A percentile compares a stretch with the other conserved stretches of the same genome.
phyloP scores from a whole-genome alignment of 768 basidiomycete species.

The Podaxis carcinomalis region DNA sequence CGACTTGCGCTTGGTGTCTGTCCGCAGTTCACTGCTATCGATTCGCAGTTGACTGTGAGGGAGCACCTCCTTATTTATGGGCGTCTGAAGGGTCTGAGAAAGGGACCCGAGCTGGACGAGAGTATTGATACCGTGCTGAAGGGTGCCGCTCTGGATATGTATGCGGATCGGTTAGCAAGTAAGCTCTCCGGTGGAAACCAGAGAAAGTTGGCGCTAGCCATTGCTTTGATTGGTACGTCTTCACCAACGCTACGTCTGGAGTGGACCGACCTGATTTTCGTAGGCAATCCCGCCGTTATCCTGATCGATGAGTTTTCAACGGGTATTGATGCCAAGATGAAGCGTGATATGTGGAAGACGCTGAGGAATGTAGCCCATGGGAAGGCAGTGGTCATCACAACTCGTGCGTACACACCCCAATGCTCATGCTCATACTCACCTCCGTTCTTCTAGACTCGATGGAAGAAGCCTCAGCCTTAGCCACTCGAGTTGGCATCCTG shows the following conservation, averaged over 20 bases:
- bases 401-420: slow-evolving; percentile 41
- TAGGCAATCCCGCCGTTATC: slow-evolving; percentile 72
- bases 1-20: slow-evolving; percentile 74
- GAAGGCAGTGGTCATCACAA: slow-evolving; percentile 70
- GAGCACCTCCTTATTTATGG: slow-evolving; percentile 74
- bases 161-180: slow-evolving; percentile 69
- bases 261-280: not conserved
- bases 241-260: not conserved
- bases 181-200: slow-evolving; percentile 79
- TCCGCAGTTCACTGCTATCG: slow-evolving; percentile 83
- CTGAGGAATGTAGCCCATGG: slow-evolving; percentile 59
- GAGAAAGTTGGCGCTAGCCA: slow-evolving; percentile 70
- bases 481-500: slow-evolving; percentile 73
- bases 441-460: slow-evolving; percentile 52
- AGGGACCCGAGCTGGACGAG: slow-evolving; percentile 41
- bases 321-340: slow-evolving; percentile 80
- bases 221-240: slow-evolving; percentile 47
- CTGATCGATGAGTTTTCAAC: slow-evolving; percentile 84
- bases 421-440: not conserved
- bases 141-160: slow-evolving; percentile 53
- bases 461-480: slow-evolving; percentile 80
- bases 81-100: slow-evolving; percentile 61
- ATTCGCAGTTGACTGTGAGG: slow-evolving; percentile 70
- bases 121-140: slow-evolving; percentile 56
- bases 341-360: slow-evolving; percentile 80